A percentile compares a stretch with the other conserved stretches of the same genome.
Evolutionary conservation across 2,329 filamentous ascomycete species (phyloP).

Genomic region (Fusarium sp.): DNA sequence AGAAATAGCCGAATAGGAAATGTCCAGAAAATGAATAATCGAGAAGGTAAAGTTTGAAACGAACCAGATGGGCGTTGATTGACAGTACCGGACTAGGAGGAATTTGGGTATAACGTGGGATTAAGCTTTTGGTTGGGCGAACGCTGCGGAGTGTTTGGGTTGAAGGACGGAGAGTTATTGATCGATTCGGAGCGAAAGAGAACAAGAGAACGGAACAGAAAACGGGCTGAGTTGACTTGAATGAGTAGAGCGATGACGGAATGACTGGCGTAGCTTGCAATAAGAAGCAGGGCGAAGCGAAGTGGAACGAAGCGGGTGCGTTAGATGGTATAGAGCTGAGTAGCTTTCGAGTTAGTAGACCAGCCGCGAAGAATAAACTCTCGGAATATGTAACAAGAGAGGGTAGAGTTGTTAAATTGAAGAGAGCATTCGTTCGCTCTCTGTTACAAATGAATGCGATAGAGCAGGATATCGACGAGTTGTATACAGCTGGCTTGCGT

Average conservation of each 20-base stretch:
- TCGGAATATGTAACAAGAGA: constrained; percentile 30
- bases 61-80: constrained; percentile 24
- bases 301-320: constrained; percentile 9
- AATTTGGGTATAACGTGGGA: constrained; percentile 19
- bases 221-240: constrained; percentile 7
- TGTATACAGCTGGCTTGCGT: constrained; percentile 47
- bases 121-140: constrained; percentile 30
- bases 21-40: constrained; percentile 33
- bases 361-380: constrained; percentile 7
- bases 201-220: constrained; percentile 7
- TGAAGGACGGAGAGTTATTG: constrained; percentile 1
- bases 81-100: constrained; percentile 13
- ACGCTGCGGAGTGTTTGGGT: constrained; percentile 5
- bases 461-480: constrained; percentile 44
- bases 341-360: constrained; percentile 35
- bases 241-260: constrained; percentile 27
- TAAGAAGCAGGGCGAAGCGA: constrained; percentile 7
- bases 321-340: background rate
- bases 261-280: constrained; percentile 19
- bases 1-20: constrained; percentile 2
- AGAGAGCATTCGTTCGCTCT: constrained; percentile 26
- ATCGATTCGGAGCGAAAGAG: constrained; percentile 8
- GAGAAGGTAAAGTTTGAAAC: constrained; percentile 27
- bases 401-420: constrained; percentile 22
- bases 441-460: constrained; percentile 32